Conservation (phyloP, 345 rosid genomes). For the Corymbia maculata region DNA sequence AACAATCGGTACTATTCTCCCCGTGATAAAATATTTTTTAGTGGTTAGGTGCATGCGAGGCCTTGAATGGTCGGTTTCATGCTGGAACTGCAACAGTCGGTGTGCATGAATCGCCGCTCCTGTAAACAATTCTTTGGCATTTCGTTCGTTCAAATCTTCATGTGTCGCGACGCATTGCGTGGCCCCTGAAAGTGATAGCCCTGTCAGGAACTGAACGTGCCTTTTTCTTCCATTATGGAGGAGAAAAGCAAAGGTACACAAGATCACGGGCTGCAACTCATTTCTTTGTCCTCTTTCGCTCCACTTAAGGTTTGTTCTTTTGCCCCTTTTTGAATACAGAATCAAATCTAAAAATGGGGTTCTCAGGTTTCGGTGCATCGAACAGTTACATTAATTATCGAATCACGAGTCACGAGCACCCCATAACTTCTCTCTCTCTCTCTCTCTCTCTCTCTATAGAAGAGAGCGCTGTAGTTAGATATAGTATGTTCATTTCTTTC, state of each 20-base stretch:
- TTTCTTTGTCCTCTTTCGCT: constrained; percentile 21
- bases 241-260: not conserved
- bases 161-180: not conserved
- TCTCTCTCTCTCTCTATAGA: not conserved
- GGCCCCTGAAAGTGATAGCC: not conserved
- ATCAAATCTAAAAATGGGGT: not conserved
- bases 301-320: not conserved
- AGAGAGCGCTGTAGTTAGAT: not conserved
- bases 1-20: not conserved
- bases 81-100: not conserved
- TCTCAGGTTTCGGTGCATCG: not conserved
- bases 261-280: constrained; percentile 38
- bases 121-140: not conserved
- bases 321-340: not conserved
- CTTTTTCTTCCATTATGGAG: not conserved
- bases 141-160: not conserved
- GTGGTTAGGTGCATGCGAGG: not conserved
- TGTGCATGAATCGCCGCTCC: not conserved
- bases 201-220: constrained; percentile 1
- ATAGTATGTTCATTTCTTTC: not conserved
- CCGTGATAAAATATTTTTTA: not conserved
- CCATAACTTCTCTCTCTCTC: not conserved
- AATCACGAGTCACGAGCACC: constrained; percentile 5
- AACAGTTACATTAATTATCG: not conserved
- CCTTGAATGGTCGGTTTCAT: not conserved